phyloP scores from a whole-genome alignment of 2,329 filamentous ascomycete species.

The Monilinia vaccinii-corymbosi region DNA sequence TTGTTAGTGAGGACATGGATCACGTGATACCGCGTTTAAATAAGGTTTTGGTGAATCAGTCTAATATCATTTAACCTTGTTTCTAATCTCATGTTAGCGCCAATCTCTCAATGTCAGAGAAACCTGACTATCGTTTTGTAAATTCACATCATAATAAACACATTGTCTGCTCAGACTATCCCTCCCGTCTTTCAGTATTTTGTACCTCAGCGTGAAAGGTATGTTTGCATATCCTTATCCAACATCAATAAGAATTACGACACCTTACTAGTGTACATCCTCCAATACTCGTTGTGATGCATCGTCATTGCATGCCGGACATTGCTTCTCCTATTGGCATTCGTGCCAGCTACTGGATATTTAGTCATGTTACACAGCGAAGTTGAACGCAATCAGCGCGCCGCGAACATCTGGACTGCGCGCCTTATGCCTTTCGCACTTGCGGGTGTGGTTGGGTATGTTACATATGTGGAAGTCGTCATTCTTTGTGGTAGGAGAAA shows the following conservation, averaged over 20 bases:
- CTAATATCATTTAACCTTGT: not conserved
- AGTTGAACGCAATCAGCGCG: conserved; percentile 11
- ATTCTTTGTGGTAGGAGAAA: conserved; percentile 54
- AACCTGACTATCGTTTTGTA: not conserved
- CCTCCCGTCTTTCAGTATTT: not conserved
- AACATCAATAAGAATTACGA: not conserved
- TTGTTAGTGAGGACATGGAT: not conserved
- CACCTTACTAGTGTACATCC: not conserved
- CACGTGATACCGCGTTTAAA: not conserved
- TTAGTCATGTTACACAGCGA: not conserved
- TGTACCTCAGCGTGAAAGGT: not conserved
- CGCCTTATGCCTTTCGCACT: conserved; percentile 60
- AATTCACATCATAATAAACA: not conserved
- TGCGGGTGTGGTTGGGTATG: conserved; percentile 54
- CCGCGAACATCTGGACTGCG: conserved; percentile 25
- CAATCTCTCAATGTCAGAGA: not conserved
- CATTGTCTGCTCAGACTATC: not conserved
- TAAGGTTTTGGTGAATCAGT: not conserved
- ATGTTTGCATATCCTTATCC: not conserved
- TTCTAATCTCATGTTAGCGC: not conserved
- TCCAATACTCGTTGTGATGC: conserved; percentile 3
- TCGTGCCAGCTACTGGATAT: not conserved
- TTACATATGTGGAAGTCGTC: conserved; percentile 61
- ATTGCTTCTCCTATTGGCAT: not conserved
- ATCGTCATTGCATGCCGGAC: conserved; percentile 1